A percentile compares a stretch with the other conserved stretches of the same genome.
phyloP scores from a whole-genome alignment of 208 protist species.

The Leishmania braziliensis region DNA sequence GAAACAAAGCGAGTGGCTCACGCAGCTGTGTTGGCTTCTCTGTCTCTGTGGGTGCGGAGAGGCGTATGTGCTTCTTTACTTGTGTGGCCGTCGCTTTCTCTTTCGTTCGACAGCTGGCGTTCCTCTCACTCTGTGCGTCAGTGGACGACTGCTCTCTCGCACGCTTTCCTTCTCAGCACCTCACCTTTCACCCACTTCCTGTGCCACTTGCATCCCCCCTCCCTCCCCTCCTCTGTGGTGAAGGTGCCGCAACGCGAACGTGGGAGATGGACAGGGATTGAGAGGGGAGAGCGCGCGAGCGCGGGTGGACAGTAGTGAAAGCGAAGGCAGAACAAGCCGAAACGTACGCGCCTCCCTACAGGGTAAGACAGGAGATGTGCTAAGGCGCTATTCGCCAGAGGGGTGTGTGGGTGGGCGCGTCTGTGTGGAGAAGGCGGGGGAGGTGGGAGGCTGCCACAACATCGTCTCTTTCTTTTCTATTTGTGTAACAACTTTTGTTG shows the following conservation, averaged over 20 bases:
- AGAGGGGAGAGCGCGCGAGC: background rate
- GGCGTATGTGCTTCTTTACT: too few species aligned
- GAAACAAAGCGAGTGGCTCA: background rate
- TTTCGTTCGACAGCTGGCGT: background rate
- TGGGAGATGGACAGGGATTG: too few species aligned
- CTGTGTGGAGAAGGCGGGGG: background rate
- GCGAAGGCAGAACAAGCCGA: background rate
- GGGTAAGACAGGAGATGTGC: background rate
- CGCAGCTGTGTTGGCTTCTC: too few species aligned
- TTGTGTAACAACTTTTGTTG: too few species aligned
- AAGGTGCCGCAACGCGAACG: too few species aligned
- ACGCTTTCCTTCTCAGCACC: too few species aligned
- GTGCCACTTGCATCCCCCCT: too few species aligned
- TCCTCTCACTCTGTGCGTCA: background rate
- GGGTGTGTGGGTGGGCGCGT: background rate
- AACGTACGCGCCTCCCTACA: background rate
- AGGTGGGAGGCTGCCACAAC: too few species aligned
- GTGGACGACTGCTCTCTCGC: too few species aligned
- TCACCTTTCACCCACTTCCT: too few species aligned
- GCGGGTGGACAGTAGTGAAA: background rate
- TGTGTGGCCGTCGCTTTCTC: background rate
- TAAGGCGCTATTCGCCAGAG: background rate
- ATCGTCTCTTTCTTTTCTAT: background rate
- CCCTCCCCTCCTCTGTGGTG: too few species aligned
- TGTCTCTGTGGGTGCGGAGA: too few species aligned